Percentiles rank a stretch among this genome's conserved stretches.
Evolutionary conservation across 345 rosid genomes (phyloP).

Genomic region (Erodium maritimum): DNA sequence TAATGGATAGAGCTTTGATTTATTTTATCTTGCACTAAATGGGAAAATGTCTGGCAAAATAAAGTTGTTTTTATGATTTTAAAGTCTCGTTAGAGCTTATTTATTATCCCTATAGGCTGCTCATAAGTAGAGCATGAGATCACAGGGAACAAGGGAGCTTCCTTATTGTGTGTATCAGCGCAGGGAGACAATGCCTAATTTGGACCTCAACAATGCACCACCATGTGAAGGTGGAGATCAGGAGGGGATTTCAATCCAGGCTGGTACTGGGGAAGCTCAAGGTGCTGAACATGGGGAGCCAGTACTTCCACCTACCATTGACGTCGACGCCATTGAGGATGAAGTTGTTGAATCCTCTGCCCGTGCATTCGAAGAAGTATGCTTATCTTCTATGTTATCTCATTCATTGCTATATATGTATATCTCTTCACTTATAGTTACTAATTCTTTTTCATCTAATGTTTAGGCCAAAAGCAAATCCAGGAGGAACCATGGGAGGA

Average conservation of each 20-base stretch:
- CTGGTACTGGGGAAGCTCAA: conserved; percentile 7
- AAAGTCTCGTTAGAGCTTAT: no score
- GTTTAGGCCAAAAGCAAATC: conserved; percentile 68
- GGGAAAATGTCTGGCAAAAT: no score
- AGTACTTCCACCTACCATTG: conserved; percentile 31
- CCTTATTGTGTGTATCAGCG: conserved; percentile 32
- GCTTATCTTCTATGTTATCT: conserved; percentile 2
- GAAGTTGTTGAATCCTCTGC: conserved; percentile 70
- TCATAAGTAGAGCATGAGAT: conserved; percentile 27
- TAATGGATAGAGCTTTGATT: no score
- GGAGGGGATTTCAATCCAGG: conserved; percentile 43
- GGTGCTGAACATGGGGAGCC: conserved; percentile 20
- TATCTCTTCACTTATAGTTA: neutral
- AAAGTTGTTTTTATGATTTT: no score
- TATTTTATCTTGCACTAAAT: no score
- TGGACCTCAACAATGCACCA: conserved; percentile 32
- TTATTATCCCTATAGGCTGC: neutral
- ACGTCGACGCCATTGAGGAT: conserved; percentile 71
- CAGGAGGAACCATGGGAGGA: conserved; percentile 29
- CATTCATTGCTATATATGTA: conserved; percentile 5
- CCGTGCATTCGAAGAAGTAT: conserved; percentile 64
- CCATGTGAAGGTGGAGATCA: conserved; percentile 42
- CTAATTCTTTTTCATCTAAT: conserved; percentile 11
- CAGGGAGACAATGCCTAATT: conserved; percentile 37
- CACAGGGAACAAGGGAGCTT: conserved; percentile 10